Conservation (phyloP, 2,329 filamentous ascomycete species). For the Penicillium verrucosum region DNA sequence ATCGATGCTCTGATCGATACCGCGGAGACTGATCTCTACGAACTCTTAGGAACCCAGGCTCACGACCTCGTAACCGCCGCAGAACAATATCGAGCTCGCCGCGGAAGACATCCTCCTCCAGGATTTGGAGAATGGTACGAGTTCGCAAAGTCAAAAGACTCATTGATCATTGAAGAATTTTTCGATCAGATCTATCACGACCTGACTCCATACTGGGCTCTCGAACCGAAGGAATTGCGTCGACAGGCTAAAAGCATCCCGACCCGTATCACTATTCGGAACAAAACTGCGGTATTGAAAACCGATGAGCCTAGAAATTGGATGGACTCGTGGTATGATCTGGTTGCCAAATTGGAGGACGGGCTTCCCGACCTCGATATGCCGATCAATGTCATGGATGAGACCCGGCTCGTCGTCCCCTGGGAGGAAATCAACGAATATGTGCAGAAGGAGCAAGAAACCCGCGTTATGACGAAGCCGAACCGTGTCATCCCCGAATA, state of each 20-base stretch:
- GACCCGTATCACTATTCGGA: conserved; percentile 41
- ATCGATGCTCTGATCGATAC: conserved; percentile 19
- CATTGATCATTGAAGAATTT: conserved; percentile 49
- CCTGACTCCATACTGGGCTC: conserved; percentile 49
- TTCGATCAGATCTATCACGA: conserved; percentile 54
- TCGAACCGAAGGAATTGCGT: conserved; percentile 42
- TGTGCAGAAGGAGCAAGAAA: conserved; percentile 30
- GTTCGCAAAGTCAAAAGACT: conserved; percentile 43
- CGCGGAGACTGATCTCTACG: conserved; percentile 14
- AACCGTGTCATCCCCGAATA: conserved; percentile 7
- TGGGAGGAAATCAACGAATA: conserved; percentile 46
- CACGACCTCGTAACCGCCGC: conserved; percentile 39
- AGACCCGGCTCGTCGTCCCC: conserved; percentile 47
- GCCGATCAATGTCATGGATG: conserved; percentile 50
- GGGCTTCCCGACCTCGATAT: conserved; percentile 48
- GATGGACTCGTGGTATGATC: conserved; percentile 42
- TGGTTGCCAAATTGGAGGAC: conserved; percentile 38
- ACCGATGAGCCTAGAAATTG: conserved; percentile 32
- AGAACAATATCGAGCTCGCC: conserved; percentile 41
- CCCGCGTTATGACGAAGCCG: conserved; percentile 9
- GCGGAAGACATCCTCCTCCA: conserved; percentile 51
- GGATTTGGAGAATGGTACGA: conserved; percentile 49
- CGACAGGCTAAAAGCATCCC: conserved; percentile 39
- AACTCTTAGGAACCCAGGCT: conserved; percentile 30
- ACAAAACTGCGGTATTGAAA: conserved; percentile 36